These are phyloP conservation scores for Citrus sinensis DNA, from an alignment of 345 rosid species.

Conservation along the genomic window DNA sequence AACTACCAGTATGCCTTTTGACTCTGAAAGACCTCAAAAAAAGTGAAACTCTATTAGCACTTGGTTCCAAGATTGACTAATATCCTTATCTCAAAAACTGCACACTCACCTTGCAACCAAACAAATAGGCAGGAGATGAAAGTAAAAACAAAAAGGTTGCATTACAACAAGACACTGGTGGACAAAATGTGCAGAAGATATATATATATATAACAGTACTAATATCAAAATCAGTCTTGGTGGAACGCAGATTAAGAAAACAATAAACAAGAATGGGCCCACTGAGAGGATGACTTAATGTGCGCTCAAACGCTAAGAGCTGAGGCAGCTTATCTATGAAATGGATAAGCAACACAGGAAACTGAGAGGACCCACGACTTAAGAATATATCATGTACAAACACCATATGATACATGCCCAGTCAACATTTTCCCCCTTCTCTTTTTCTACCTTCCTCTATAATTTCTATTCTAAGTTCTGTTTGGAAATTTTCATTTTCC, in stretches of 20 bases:
- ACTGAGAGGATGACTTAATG: neutral
- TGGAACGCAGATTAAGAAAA: neutral
- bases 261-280: constrained; percentile 4
- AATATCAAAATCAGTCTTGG: neutral
- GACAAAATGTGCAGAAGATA: neutral
- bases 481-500: neutral
- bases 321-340: neutral
- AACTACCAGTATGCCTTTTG: neutral
- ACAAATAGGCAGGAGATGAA: neutral
- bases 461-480: neutral
- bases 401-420: neutral
- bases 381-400: neutral
- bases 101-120: neutral
- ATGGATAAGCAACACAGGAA: neutral
- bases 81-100: neutral
- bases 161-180: neutral
- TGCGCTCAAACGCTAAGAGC: neutral
- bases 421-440: neutral
- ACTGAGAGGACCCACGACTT: constrained; percentile 3
- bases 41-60: neutral
- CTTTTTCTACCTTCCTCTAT: neutral
- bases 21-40: constrained; percentile 16
- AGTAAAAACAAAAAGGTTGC: neutral
- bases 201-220: no score
- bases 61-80: neutral